These are phyloP conservation scores for Pythium vanterpoolii DNA, from an alignment of 352 stramenopile species.

Conservation along the genomic window DNA sequence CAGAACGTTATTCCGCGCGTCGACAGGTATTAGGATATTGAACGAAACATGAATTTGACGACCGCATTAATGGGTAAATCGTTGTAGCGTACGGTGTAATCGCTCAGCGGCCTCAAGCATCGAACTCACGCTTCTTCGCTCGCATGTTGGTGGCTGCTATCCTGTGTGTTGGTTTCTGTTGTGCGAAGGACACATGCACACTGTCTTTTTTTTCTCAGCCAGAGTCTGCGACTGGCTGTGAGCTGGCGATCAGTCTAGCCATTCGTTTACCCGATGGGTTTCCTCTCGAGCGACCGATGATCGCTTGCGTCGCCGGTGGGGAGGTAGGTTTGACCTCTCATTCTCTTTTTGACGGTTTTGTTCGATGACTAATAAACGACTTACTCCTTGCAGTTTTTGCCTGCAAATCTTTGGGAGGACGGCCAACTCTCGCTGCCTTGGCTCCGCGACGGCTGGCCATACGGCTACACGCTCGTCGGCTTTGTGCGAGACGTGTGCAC, in stretches of 20 bases:
- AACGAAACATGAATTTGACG: too few species aligned
- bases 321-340: constrained; percentile 30
- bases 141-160: constrained; percentile 11
- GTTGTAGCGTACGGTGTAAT: constrained; percentile 19
- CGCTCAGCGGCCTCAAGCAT: constrained; percentile 12
- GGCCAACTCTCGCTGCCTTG: constrained; percentile 43
- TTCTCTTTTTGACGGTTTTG: background rate
- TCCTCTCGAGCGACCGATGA: constrained; percentile 36
- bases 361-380: background rate
- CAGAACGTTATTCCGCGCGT: constrained; percentile 46
- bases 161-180: background rate
- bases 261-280: constrained; percentile 41
- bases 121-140: constrained; percentile 15
- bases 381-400: constrained; percentile 34
- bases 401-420: constrained; percentile 23
- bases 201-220: constrained; percentile 17
- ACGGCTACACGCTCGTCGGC: constrained; percentile 42
- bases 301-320: constrained; percentile 41
- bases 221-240: constrained; percentile 29
- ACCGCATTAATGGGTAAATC: too few species aligned
- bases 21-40: constrained; percentile 38
- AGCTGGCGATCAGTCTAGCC: constrained; percentile 38
- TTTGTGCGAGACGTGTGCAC: constrained; percentile 54
- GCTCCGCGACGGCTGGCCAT: constrained; percentile 50
- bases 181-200: background rate